A percentile compares a stretch with the other conserved stretches of the same genome.
Conservation (phyloP, 2,329 filamentous ascomycete species). For the Pyrenophora seminiperda region DNA sequence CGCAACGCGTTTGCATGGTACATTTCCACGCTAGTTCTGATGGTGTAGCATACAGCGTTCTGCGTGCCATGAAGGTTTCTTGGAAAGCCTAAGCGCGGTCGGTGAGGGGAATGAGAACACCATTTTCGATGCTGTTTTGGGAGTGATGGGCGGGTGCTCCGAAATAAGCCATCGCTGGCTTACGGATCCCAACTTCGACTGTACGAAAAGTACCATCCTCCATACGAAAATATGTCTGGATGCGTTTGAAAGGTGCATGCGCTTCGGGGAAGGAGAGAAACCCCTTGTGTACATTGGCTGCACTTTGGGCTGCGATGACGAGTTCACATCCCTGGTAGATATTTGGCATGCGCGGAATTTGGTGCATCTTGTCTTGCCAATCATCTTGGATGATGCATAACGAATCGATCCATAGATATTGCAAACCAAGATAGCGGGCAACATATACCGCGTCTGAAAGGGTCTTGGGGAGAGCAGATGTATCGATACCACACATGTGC, state of each 20-base stretch:
- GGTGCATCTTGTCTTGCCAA: neutral
- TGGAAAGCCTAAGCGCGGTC: slow-evolving; percentile 3
- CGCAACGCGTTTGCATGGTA: neutral
- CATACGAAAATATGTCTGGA: neutral
- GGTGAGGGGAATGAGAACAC: neutral
- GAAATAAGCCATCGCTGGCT: neutral
- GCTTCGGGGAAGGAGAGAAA: neutral
- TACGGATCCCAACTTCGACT: neutral
- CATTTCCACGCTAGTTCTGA: slow-evolving; percentile 5
- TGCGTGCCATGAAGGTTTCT: neutral
- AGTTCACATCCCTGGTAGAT: slow-evolving; percentile 2
- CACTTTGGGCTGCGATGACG: slow-evolving; percentile 2
- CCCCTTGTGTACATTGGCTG: neutral
- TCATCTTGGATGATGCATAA: slow-evolving; percentile 4
- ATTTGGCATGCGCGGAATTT: slow-evolving; percentile 1
- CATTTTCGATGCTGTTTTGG: neutral
- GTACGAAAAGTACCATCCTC: neutral
- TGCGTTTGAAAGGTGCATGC: neutral
- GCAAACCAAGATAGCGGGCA: neutral
- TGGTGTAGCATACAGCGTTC: slow-evolving; percentile 7
- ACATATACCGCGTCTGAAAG: neutral
- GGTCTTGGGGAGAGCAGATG: neutral
- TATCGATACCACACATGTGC: neutral
- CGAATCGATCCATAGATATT: slow-evolving; percentile 6
- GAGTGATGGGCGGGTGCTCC: neutral